Base-by-base conservation (phyloP, 2,329 filamentous ascomycete genomes). In the Sporothrix brasiliensis region DNA sequence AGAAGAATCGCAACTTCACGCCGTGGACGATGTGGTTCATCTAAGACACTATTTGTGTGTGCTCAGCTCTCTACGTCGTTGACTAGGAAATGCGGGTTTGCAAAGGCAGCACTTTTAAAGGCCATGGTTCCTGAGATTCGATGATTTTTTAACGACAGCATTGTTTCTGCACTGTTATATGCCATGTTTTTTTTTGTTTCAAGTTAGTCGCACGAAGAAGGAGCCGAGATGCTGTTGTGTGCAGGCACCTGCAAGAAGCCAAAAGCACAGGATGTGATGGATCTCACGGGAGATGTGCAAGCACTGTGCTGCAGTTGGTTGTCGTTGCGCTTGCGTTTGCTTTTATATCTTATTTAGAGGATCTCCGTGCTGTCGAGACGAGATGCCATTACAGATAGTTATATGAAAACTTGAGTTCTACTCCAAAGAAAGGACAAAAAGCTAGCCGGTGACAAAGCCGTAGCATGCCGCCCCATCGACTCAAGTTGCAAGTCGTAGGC, bases 1-100 rank as follows among this genome's bases (percentile, higher is more conserved):
- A 47, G 0, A 70, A 72, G 2, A 74, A 75, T 27, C 69, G 75
- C 13, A 49, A 73, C 0, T 77, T 77, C 67, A 79, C 82, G 63
- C 78, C 77, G 34, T 76, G 73, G 44, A 80, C 80, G 10, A 83
- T 83, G 82, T 83, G 82, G 82, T 83, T 76, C 72, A 79, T 83
- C 74, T 83, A 75, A 75, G 47, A n/a, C 4, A 21, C 10, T n/a
- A 56, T 47, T 27, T 52, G 24, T 14, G 2, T 44, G 41, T 44
- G 11, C 2, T 16, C 41, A 44, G 41, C 21, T 50, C 16, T 39
- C 14, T 19, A 13, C 19, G 13, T 3, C 7, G n/a, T 14, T 41
- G 56, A 11, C 19, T 14, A 14, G 19, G 39, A 6, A 34, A 44
- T 16, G 34, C 24, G 58, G 11, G 11, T 14, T 24, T 21, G 21